Evolutionary conservation across 169 alveolate species (phyloP).

Genomic region (Amoebophrya sp.): DNA sequence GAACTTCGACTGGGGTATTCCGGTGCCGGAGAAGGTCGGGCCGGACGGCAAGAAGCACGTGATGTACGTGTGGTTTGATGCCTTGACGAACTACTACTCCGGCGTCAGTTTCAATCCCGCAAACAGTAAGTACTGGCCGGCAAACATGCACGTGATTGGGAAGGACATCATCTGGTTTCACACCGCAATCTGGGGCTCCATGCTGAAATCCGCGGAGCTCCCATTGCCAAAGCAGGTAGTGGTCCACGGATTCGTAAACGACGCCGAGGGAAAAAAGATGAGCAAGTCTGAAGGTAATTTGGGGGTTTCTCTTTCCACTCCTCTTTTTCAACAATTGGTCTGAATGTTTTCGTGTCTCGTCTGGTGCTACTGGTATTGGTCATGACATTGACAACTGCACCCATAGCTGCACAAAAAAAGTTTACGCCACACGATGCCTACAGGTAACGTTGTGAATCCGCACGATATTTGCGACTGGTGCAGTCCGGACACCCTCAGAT

Average conservation of each 20-base stretch:
- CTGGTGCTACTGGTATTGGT: not conserved
- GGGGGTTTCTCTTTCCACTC: too few species aligned
- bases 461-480: conserved; percentile 35
- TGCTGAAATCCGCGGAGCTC: conserved; percentile 68
- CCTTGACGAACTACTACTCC: conserved; percentile 73
- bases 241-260: conserved; percentile 87
- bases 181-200: conserved; percentile 80
- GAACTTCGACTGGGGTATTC: conserved; percentile 85
- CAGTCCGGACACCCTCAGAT: conserved; percentile 53
- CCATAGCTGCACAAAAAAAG: not conserved
- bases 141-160: conserved; percentile 59
- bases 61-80: conserved; percentile 94
- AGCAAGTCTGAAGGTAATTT: conserved; percentile 58
- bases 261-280: conserved; percentile 89
- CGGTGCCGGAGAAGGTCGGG: conserved; percentile 56
- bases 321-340: not conserved
- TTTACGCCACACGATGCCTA: conserved; percentile 14
- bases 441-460: conserved; percentile 54
- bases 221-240: conserved; percentile 72
- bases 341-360: not conserved
- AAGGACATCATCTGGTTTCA: conserved; percentile 90
- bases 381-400: not conserved
- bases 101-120: conserved; percentile 38
- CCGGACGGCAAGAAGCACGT: conserved; percentile 65
- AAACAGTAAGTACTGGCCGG: conserved; percentile 54